A percentile compares a stretch with the other conserved stretches of the same genome.
Conservation (phyloP, 2,329 filamentous ascomycete genomes). For the Sporothrix euskadiensis region DNA sequence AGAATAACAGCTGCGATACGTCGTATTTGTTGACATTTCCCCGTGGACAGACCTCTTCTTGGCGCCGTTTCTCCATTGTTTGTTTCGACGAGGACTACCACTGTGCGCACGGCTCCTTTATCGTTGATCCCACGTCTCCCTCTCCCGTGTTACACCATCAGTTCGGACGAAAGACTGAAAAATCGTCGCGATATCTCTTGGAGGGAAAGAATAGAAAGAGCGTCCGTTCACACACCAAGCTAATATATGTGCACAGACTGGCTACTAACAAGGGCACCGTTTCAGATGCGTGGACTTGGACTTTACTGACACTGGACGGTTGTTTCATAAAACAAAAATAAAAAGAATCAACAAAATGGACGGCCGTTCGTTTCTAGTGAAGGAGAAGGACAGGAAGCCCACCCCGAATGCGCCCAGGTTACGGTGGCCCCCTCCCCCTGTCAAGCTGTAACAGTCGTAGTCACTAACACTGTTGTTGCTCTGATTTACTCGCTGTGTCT, state of each 20-base stretch:
- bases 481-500: neutral
- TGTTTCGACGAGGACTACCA: neutral
- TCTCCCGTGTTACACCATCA: constrained; percentile 1
- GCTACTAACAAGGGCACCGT: constrained; percentile 4
- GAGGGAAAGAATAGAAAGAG: neutral
- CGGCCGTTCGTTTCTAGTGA: neutral
- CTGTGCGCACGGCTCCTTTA: constrained; percentile 12
- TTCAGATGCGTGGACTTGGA: constrained; percentile 17
- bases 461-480: neutral
- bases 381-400: neutral
- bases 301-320: constrained; percentile 17
- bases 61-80: constrained; percentile 12
- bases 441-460: neutral
- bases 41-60: constrained; percentile 6
- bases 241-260: neutral
- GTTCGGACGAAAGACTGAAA: neutral
- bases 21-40: neutral
- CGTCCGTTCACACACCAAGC: neutral
- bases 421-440: neutral
- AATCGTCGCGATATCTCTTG: neutral
- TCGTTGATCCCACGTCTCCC: neutral
- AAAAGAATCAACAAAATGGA: neutral
- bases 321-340: constrained; percentile 11
- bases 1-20: neutral
- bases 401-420: constrained; percentile 12